Conservation (phyloP, 75 land plant species). For the Isoetes taiwanensis region DNA sequence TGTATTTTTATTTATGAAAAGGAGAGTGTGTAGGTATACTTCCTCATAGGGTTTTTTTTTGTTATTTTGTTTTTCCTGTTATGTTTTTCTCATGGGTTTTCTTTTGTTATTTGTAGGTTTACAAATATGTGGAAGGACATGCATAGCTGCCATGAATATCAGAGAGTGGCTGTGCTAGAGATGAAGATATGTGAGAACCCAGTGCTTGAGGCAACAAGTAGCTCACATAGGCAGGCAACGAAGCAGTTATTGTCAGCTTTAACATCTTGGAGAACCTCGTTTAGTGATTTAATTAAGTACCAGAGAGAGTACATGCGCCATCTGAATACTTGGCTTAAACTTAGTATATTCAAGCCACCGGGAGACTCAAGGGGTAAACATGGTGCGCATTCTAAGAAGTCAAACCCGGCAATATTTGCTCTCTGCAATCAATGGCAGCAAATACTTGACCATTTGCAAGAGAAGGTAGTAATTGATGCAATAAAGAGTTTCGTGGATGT, state of each 20-base stretch:
- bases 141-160: neutral
- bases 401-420: neutral
- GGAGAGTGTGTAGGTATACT: too few species aligned
- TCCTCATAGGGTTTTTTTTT: too few species aligned
- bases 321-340: neutral
- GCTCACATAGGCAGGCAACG: neutral
- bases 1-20: too few species aligned
- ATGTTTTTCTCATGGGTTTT: too few species aligned
- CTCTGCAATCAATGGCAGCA: neutral
- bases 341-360: too few species aligned
- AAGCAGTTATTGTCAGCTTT: neutral
- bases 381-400: too few species aligned
- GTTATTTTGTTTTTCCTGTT: too few species aligned
- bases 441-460: neutral
- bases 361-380: too few species aligned
- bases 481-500: neutral
- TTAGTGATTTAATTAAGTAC: neutral
- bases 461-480: neutral
- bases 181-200: neutral
- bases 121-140: constrained; percentile 1
- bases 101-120: too few species aligned
- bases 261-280: neutral
- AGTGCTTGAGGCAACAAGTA: neutral
- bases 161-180: neutral
- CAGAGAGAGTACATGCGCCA: neutral